These are phyloP conservation scores for Holtermannia corniformis DNA, from an alignment of 768 basidiomycete genomes.

Conservation along the genomic window DNA sequence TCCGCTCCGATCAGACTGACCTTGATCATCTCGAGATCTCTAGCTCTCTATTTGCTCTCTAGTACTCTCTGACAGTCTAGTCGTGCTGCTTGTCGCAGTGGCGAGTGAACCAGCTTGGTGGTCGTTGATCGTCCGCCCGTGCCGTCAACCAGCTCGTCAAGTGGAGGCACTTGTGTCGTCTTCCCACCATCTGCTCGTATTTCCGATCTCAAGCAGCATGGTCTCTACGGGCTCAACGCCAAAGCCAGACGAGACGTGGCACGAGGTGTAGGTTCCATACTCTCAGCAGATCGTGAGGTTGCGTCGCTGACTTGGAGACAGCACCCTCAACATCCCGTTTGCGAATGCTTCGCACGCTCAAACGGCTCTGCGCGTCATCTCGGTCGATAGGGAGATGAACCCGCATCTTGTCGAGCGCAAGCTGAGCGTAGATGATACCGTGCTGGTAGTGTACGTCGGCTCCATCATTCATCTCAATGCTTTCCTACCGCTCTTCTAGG, in stretches of 20 bases:
- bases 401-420: constrained; percentile 65
- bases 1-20: constrained; percentile 12
- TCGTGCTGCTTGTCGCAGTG: too few species aligned
- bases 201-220: too few species aligned
- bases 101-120: too few species aligned
- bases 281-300: background rate
- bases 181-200: too few species aligned
- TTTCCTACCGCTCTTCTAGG: background rate
- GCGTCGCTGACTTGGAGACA: too few species aligned
- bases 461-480: background rate
- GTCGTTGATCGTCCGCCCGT: too few species aligned
- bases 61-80: too few species aligned
- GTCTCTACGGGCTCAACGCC: background rate
- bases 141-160: too few species aligned
- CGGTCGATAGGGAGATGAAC: constrained; percentile 78
- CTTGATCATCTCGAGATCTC: constrained; percentile 30
- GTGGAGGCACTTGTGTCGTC: too few species aligned
- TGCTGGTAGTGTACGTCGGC: constrained; percentile 64
- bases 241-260: background rate
- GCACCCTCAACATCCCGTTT: constrained; percentile 70
- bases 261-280: background rate
- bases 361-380: constrained; percentile 73
- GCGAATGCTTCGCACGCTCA: constrained; percentile 60
- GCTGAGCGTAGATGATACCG: constrained; percentile 57
- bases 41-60: background rate